phyloP scores from a whole-genome alignment of 495 filamentous ascomycete genomes.

The Penicillium parvum region DNA sequence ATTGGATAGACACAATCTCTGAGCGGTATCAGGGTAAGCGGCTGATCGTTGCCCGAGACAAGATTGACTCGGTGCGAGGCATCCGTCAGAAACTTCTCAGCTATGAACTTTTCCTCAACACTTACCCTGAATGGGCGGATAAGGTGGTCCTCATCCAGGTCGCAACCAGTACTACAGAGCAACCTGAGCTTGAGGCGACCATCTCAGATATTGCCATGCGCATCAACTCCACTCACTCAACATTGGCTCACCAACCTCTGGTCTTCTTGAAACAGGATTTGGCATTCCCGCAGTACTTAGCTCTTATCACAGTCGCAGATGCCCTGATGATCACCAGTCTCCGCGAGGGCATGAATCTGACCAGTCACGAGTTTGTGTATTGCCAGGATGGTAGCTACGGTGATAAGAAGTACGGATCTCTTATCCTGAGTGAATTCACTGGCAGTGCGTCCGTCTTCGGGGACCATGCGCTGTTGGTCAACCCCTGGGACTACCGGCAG shows the following conservation, averaged over 20 bases:
- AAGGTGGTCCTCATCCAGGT: conserved; percentile 90
- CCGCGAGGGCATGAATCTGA: conserved; percentile 93
- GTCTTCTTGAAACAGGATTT: conserved; percentile 96
- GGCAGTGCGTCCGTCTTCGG: conserved; percentile 83
- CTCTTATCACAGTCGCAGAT: conserved; percentile 81
- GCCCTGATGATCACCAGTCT: conserved; percentile 88
- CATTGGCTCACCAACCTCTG: conserved; percentile 80
- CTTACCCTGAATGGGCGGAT: conserved; percentile 81
- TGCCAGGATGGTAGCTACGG: conserved; percentile 81
- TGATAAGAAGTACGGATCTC: conserved; percentile 73
- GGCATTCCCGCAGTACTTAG: conserved; percentile 82
- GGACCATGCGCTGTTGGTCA: conserved; percentile 67
- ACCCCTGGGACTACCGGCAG: conserved; percentile 88
- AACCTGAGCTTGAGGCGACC: conserved; percentile 77
- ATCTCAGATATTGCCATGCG: conserved; percentile 89
- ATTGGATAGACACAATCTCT: conserved; percentile 73
- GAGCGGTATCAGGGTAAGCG: conserved; percentile 79
- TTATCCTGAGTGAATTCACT: conserved; percentile 92
- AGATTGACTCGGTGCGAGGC: conserved; percentile 85
- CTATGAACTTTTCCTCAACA: conserved; percentile 90
- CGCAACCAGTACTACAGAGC: conserved; percentile 80
- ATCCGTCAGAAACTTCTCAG: conserved; percentile 88
- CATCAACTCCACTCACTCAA: conserved; percentile 84
- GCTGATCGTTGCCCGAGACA: conserved; percentile 86
- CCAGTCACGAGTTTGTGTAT: conserved; percentile 85